Percentiles rank a stretch among this genome's conserved stretches.
These are phyloP conservation scores for Pichia norvegensis DNA, from an alignment of 1,139 yeast species.

Conservation along the genomic window DNA sequence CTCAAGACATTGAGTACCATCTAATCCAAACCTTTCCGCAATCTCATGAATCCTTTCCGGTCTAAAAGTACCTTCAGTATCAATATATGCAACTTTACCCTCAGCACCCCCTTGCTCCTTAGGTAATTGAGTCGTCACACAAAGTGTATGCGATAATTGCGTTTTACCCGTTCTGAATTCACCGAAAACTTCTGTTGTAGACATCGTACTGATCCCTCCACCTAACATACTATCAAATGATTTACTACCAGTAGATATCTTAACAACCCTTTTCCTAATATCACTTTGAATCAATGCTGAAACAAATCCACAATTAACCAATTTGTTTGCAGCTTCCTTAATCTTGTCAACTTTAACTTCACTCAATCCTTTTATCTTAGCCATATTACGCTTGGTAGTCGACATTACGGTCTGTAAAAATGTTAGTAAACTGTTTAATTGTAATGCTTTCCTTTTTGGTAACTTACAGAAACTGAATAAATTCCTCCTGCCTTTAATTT, in stretches of 20 bases:
- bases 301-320: slow-evolving; percentile 44
- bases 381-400: slow-evolving; percentile 40
- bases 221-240: slow-evolving; percentile 48
- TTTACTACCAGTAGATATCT: slow-evolving; percentile 48
- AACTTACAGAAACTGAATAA: slow-evolving; percentile 40
- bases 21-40: slow-evolving; percentile 47
- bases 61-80: slow-evolving; percentile 54
- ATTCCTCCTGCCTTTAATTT: slow-evolving; percentile 48
- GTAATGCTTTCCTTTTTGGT: not conserved
- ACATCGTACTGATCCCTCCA: slow-evolving; percentile 55
- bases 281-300: slow-evolving; percentile 48
- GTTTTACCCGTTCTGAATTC: slow-evolving; percentile 59
- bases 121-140: slow-evolving; percentile 53
- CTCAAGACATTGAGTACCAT: slow-evolving; percentile 42
- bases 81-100: slow-evolving; percentile 55
- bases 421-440: slow-evolving; percentile 2
- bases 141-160: slow-evolving; percentile 51
- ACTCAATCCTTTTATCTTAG: slow-evolving; percentile 29
- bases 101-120: slow-evolving; percentile 50
- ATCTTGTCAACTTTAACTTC: slow-evolving; percentile 56
- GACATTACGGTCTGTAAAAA: slow-evolving; percentile 29
- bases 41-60: slow-evolving; percentile 50
- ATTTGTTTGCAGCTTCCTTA: slow-evolving; percentile 51
- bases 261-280: slow-evolving; percentile 38
- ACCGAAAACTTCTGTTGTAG: slow-evolving; percentile 56